Percentiles rank a stretch among this genome's conserved stretches.
Conservation (phyloP, 176 grass and related monocot genomes). For the Tillandsia leiboldiana region DNA sequence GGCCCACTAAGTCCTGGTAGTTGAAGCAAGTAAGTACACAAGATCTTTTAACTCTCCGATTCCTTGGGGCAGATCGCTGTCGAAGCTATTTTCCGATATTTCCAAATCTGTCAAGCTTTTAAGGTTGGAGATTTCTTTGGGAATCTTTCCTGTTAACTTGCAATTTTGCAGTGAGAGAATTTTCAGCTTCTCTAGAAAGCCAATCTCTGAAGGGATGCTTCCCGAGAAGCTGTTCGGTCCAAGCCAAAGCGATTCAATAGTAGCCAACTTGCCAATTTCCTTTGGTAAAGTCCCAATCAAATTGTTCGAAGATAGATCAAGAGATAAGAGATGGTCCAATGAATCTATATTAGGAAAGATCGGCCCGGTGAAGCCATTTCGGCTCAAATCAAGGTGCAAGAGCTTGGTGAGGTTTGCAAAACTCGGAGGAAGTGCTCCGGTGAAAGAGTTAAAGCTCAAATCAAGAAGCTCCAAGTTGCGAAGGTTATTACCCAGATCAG, state of each 20-base stretch:
- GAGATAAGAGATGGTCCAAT: conserved; percentile 44
- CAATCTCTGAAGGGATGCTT: conserved; percentile 65
- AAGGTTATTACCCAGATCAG: conserved; percentile 48
- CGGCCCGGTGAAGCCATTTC: conserved; percentile 48
- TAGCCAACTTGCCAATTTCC: conserved; percentile 48
- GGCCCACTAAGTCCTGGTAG: conserved; percentile 51
- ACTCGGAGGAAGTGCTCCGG: conserved; percentile 43
- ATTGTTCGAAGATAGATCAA: conserved; percentile 78
- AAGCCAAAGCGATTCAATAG: conserved; percentile 45
- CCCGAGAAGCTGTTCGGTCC: conserved; percentile 53
- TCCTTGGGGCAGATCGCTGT: conserved; percentile 46
- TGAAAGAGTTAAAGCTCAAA: conserved; percentile 48
- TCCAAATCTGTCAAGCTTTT: conserved; percentile 65
- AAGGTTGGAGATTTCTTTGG: conserved; percentile 47
- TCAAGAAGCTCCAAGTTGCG: conserved; percentile 55
- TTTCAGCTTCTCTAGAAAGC: conserved; percentile 54
- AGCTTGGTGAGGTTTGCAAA: conserved; percentile 58
- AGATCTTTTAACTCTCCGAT: conserved; percentile 60
- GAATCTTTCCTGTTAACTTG: conserved; percentile 61
- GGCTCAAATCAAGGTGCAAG: conserved; percentile 62
- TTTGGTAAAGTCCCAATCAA: conserved; percentile 57
- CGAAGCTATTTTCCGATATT: conserved; percentile 79
- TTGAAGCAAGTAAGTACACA: conserved; percentile 44
- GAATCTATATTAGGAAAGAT: conserved; percentile 62
- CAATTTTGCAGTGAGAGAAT: conserved; percentile 44